Base-by-base conservation (phyloP, 805 yeast genomes). In the Hanseniaspora lindneri region DNA sequence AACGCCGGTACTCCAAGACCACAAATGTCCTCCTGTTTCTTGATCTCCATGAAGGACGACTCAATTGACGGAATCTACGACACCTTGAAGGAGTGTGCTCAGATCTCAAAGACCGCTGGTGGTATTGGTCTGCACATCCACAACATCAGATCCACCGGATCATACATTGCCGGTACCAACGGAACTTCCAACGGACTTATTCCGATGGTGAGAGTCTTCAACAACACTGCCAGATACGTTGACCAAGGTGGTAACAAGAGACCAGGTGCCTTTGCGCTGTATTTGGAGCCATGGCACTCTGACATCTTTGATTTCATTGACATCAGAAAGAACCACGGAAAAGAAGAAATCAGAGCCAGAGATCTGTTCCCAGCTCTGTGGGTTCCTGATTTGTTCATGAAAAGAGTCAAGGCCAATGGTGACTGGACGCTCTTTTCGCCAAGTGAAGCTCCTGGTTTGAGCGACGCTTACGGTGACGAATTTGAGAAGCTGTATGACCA, bases 181-280 rank as follows among this genome's bases (percentile, higher is more conserved):
- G 98, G 97, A 47, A 77, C 83, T 10, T 86, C 96, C 2, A 85
- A 80, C 57, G 98, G 98, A 33, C 67, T 89, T 42, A 80, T 88
- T 36, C 98, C 98, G n/a, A 87, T 89, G 96, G 69, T 89, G 24
- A 77, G 95, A 56, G 97, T 89, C 9, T 89, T 80, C 69, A 89
- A 89, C 70, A 83, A 86, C 66, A 87, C 97, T 23, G 97, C 98
- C 17, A 76, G 96, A 57, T 89, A 88, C 60, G 97, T 89, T 36
- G 97, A 89, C 59, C 98, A 89, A 71, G 98, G 98, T 54, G 97
- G 97, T 49, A 89, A 89, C 68, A 88, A 88, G 66, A 73, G 98
- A 59, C 98, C 98, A 0, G 97, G 97, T 53, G 98, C 98, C 3
- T 83, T 89, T 65, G 95, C 96, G 30, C 67, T 87, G 32, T 89